phyloP scores from a whole-genome alignment of 2,329 filamentous ascomycete species.

The Diaporthe amygdali region DNA sequence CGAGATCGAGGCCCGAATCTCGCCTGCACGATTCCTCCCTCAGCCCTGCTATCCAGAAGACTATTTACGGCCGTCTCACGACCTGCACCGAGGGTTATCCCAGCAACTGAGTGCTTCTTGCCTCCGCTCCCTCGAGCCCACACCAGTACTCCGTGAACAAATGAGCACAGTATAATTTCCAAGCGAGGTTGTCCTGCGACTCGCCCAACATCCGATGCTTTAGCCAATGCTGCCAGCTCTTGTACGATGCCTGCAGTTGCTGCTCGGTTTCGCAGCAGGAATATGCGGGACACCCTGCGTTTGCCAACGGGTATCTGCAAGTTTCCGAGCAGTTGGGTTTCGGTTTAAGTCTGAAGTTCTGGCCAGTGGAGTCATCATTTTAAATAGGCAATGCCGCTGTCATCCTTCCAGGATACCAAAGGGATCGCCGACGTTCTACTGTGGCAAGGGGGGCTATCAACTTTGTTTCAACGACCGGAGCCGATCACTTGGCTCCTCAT shows the following conservation, averaged over 20 bases:
- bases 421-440: not conserved
- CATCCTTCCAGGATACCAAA: not conserved
- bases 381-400: conserved; percentile 6
- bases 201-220: not conserved
- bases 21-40: not conserved
- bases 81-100: not conserved
- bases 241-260: not conserved
- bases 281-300: not conserved
- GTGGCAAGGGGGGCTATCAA: not conserved
- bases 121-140: not conserved
- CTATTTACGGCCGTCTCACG: not conserved
- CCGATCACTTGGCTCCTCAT: not conserved
- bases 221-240: not conserved
- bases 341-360: not conserved
- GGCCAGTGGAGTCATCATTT: conserved; percentile 9
- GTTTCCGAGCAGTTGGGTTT: conserved; percentile 2
- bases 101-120: not conserved
- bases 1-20: not conserved
- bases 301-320: not conserved
- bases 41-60: not conserved
- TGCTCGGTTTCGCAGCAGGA: not conserved
- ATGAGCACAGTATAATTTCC: not conserved
- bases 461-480: conserved; percentile 12
- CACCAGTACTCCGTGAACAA: not conserved
- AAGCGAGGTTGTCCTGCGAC: not conserved